These are phyloP conservation scores for Cinchona pubescens DNA, from an alignment of 257 asterid genomes.

Conservation along the genomic window DNA sequence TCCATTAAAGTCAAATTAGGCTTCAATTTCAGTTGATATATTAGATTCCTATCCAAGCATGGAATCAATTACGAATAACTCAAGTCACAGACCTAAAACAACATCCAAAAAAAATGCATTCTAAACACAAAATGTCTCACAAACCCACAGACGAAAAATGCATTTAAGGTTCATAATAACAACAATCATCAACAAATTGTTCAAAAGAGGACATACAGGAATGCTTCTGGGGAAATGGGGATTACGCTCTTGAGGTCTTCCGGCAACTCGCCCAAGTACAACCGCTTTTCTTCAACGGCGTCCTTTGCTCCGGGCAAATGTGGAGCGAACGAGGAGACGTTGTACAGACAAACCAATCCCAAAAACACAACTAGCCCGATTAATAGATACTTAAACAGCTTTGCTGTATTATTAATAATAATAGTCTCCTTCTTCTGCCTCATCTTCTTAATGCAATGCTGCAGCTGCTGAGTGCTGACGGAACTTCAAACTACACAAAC, in stretches of 20 bases:
- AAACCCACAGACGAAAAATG: not conserved
- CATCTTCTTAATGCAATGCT: constrained; percentile 29
- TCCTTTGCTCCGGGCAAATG: constrained; percentile 59
- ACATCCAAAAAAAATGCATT: not conserved
- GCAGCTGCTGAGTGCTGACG: no score
- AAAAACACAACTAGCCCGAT: constrained; percentile 48
- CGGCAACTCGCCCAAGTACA: constrained; percentile 47
- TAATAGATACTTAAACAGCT: constrained; percentile 48
- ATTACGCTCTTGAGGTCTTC: no score
- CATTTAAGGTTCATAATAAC: not conserved
- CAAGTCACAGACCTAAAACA: constrained; percentile 73
- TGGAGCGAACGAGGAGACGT: constrained; percentile 48
- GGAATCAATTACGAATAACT: constrained; percentile 83
- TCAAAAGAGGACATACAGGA: constrained; percentile 52
- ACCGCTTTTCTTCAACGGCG: constrained; percentile 34
- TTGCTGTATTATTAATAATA: constrained; percentile 30
- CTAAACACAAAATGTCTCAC: not conserved
- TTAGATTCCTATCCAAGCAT: constrained; percentile 72
- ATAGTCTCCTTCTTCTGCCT: constrained; percentile 41
- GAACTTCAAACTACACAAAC: no score
- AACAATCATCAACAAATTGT: not conserved
- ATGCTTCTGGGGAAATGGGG: no score
- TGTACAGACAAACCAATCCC: constrained; percentile 66
- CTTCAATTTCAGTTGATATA: constrained; percentile 63
- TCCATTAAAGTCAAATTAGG: constrained; percentile 80